Evolutionary conservation across 2,329 filamentous ascomycete species (phyloP).

Genomic region (Apiospora phragmitis): DNA sequence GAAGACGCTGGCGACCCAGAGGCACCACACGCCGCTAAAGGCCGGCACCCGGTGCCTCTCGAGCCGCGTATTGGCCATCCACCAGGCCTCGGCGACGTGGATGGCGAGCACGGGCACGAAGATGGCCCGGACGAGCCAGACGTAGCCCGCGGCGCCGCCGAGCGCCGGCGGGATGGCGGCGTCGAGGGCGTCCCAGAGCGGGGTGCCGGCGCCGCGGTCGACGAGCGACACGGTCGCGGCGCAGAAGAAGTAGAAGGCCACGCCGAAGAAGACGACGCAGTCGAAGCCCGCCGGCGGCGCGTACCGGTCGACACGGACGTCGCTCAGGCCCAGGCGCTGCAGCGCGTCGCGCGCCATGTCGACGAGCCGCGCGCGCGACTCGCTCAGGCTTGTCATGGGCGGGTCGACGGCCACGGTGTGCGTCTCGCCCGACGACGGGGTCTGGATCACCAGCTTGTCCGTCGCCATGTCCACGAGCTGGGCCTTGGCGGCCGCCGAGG

Average conservation of each 20-base stretch:
- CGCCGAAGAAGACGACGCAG: constrained; percentile 53
- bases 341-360: constrained; percentile 65
- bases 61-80: constrained; percentile 50
- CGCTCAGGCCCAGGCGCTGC: constrained; percentile 58
- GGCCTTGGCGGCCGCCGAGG: constrained; percentile 55
- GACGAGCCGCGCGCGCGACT: constrained; percentile 70
- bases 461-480: constrained; percentile 67
- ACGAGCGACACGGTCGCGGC: constrained; percentile 52
- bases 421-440: constrained; percentile 39
- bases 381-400: constrained; percentile 65
- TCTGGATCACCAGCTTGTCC: constrained; percentile 57
- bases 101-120: constrained; percentile 60
- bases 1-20: constrained; percentile 54
- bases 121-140: constrained; percentile 59
- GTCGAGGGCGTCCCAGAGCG: constrained; percentile 50
- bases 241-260: constrained; percentile 54
- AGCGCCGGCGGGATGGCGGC: constrained; percentile 44
- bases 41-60: constrained; percentile 47
- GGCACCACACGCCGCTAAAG: constrained; percentile 50
- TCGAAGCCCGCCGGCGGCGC: constrained; percentile 45
- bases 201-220: constrained; percentile 43
- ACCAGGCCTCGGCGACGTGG: constrained; percentile 64
- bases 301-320: constrained; percentile 44
- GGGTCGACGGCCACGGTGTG: constrained; percentile 66
- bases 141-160: constrained; percentile 57